Base-by-base conservation (phyloP, 306 rosid genomes). In the Gillenia trifoliata region DNA sequence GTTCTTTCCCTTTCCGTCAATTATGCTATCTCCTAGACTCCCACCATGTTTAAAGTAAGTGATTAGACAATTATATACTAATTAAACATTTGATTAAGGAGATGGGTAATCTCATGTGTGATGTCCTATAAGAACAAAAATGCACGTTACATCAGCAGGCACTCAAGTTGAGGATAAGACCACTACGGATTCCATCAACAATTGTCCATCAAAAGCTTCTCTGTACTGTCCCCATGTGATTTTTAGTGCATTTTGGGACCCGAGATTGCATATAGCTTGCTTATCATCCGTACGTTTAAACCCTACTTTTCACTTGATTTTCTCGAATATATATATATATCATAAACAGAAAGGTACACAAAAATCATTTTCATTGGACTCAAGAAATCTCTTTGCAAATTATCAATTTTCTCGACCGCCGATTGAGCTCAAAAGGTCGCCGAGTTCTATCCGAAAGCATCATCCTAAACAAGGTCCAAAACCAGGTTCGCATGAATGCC, bases 251-350 rank as follows among this genome's bases (percentile, higher is more conserved):
- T 11, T 29, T 31, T n/a, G 29, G 68, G 77, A 40, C 33, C 74
- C 75, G 52, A 47, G 17, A 71, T 16, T 40, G 54, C 20, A n/a
- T 40, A 1, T 67, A 67, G 43, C 26, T 22, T 45, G 73, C 62
- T 62, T 28, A 33, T 54, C 66, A 26, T 45, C 83, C 81, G 77
- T 83, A 79, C 77, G 36, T 50, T 69, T 79, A 50, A 67, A 45
- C 47, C 78, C 65, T 30, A 40, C 22, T 66, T 45, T 75, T 70
- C 60, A 63, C 75, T 57, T 73, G n/a, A 45, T 47, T 49, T 60
- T 75, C 62, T 29, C 67, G 19, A 15, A 13, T 19, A 4, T 19
- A 54, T 54, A 38, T 38, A n/a, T n/a, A n/a, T n/a, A n/a, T n/a
- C n/a, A n/a, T n/a, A n/a, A n/a, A n/a, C n/a, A n/a, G n/a, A n/a